These are phyloP conservation scores for Scalesia atractyloides DNA, from an alignment of 129 eudicot genomes.

Conservation along the genomic window DNA sequence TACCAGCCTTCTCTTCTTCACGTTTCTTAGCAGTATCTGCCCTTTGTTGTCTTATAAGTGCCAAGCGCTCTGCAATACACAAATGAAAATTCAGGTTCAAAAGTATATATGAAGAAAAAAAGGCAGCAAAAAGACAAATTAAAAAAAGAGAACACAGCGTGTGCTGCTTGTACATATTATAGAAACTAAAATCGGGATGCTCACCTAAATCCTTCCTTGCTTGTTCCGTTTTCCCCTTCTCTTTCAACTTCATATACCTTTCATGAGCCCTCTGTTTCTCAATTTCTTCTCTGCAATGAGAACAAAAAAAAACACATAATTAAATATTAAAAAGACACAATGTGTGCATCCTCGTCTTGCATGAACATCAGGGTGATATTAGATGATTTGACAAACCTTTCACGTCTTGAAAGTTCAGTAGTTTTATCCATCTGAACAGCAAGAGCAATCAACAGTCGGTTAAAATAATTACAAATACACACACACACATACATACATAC, in stretches of 20 bases:
- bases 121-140: too few species aligned
- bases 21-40: constrained; percentile 95
- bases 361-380: too few species aligned
- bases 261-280: constrained; percentile 94
- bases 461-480: not conserved
- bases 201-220: constrained; percentile 95
- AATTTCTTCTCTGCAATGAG: constrained; percentile 73
- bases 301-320: not conserved
- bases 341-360: too few species aligned
- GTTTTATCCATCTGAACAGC: constrained; percentile 79
- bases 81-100: not conserved
- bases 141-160: too few species aligned
- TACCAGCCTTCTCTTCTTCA: constrained; percentile 97
- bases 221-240: constrained; percentile 97
- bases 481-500: not conserved
- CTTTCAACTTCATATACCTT: constrained; percentile 96
- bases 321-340: not conserved
- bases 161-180: too few species aligned
- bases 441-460: not conserved
- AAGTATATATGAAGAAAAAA: not conserved
- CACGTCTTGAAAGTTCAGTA: constrained; percentile 92
- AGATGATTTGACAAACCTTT: constrained; percentile 59
- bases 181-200: constrained; percentile 10
- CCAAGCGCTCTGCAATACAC: constrained; percentile 69
- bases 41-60: constrained; percentile 91